These are phyloP conservation scores for Pugionium cornutum DNA, from an alignment of 345 rosid species.

Conservation along the genomic window DNA sequence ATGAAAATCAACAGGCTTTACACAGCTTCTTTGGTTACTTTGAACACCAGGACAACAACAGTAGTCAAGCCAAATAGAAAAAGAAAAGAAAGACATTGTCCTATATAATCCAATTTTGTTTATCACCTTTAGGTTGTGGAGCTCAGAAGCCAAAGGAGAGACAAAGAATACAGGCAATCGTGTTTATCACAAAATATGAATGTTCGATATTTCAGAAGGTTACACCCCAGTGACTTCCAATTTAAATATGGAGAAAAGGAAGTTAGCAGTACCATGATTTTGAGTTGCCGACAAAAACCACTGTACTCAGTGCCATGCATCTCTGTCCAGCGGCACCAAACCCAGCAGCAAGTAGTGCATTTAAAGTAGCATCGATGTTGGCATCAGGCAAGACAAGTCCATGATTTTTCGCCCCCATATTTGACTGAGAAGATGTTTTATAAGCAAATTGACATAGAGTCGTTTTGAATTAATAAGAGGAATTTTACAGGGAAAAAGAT, in stretches of 20 bases:
- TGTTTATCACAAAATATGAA: slow-evolving; percentile 1
- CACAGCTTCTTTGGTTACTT: slow-evolving; percentile 8
- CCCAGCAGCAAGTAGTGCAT: slow-evolving; percentile 91
- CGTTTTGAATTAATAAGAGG: background rate
- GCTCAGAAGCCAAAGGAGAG: background rate
- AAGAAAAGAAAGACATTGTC: background rate
- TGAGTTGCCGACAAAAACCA: slow-evolving; percentile 82
- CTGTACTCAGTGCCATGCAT: slow-evolving; percentile 96
- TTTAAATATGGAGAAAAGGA: background rate
- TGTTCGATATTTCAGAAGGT: background rate
- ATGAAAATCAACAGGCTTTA: background rate
- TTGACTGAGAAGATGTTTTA: slow-evolving; percentile 57
- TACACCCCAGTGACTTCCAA: background rate
- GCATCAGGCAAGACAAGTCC: slow-evolving; percentile 90
- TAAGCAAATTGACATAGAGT: slow-evolving; percentile 21
- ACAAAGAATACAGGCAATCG: background rate
- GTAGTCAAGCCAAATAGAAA: background rate
- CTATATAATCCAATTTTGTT: slow-evolving; percentile 1
- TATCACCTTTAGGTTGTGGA: slow-evolving; percentile 2
- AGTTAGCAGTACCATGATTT: slow-evolving; percentile 61
- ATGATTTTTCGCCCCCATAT: slow-evolving; percentile 99
- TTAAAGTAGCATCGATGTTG: slow-evolving; percentile 69
- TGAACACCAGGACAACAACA: background rate
- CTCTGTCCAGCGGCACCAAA: slow-evolving; percentile 99
- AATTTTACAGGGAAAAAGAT: slow-evolving; percentile 7